Conservation (phyloP, 2,329 filamentous ascomycete species). For the Pseudocercospora pini-densiflorae region DNA sequence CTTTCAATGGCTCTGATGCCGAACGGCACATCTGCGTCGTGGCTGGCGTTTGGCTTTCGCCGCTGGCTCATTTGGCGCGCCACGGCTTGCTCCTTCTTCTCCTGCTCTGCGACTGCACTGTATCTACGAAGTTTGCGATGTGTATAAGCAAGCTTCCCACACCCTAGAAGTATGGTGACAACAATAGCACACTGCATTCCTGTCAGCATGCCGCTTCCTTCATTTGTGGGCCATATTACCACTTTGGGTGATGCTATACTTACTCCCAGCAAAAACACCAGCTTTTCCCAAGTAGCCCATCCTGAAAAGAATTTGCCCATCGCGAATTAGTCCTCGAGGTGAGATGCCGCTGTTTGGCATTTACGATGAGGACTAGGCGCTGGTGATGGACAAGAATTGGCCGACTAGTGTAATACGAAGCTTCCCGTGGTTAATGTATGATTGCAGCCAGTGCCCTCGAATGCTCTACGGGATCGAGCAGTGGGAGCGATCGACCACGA, state of each 20-base stretch:
- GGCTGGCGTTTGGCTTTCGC: conserved; percentile 39
- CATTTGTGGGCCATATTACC: conserved; percentile 13
- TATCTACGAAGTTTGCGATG: conserved; percentile 50
- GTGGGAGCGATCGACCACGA: too few species aligned
- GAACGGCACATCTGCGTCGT: conserved; percentile 75
- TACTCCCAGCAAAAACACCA: conserved; percentile 72
- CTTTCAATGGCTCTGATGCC: conserved; percentile 83
- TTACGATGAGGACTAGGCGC: neutral
- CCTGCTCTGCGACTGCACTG: conserved; percentile 37
- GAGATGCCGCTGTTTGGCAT: neutral
- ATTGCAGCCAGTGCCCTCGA: neutral
- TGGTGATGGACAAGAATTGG: neutral
- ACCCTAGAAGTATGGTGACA: conserved; percentile 69
- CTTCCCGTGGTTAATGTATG: neutral
- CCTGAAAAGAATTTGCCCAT: conserved; percentile 46
- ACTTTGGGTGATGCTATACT: conserved; percentile 42
- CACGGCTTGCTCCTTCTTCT: conserved; percentile 38
- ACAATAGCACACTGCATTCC: conserved; percentile 65
- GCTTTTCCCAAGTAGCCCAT: conserved; percentile 86
- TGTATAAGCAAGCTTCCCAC: conserved; percentile 63
- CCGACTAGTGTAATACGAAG: neutral
- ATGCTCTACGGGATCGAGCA: too few species aligned
- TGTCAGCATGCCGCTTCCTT: conserved; percentile 34
- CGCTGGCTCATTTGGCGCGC: conserved; percentile 40
- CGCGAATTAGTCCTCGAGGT: neutral